Evolutionary conservation across 108 stramenopile genomes (phyloP).

Genomic region (Cyclostephanos invisitatus): DNA sequence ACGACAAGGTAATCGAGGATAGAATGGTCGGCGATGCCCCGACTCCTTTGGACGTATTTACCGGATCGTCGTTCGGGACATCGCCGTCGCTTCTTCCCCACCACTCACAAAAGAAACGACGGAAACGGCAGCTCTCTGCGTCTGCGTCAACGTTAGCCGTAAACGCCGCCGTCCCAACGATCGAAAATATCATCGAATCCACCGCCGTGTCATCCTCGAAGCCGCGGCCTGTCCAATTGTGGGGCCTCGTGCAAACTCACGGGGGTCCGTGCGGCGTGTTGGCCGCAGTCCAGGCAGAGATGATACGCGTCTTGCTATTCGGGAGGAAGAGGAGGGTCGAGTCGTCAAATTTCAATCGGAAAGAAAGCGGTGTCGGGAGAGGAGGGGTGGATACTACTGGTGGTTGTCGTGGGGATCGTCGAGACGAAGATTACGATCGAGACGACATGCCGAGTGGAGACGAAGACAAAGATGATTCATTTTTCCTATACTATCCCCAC

Average conservation of each 20-base stretch:
- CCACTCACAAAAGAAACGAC: slow-evolving; percentile 12
- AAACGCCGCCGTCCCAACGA: neutral
- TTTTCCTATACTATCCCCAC: slow-evolving; percentile 21
- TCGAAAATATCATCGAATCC: too few species aligned
- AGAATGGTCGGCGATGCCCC: neutral
- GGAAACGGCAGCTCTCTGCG: neutral
- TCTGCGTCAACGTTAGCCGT: neutral
- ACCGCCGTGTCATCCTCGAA: neutral
- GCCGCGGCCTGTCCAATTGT: slow-evolving; percentile 25
- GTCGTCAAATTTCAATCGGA: neutral
- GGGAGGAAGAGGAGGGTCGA: slow-evolving; percentile 24
- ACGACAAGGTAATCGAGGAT: too few species aligned
- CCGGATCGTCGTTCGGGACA: slow-evolving; percentile 2
- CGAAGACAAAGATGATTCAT: slow-evolving; percentile 4
- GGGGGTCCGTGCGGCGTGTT: slow-evolving; percentile 92
- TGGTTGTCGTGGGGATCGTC: neutral
- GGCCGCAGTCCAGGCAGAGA: slow-evolving; percentile 83
- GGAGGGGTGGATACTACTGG: neutral
- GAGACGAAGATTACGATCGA: slow-evolving; percentile 16
- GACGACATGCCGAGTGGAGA: slow-evolving; percentile 14
- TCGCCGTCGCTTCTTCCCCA: neutral
- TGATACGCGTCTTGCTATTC: slow-evolving; percentile 66
- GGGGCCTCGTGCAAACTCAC: slow-evolving; percentile 83
- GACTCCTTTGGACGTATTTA: slow-evolving; percentile 31
- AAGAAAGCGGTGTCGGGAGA: neutral